These are phyloP conservation scores for Apophysomyces ossiformis DNA, from an alignment of 371 early-diverging fungal species.

Conservation along the genomic window DNA sequence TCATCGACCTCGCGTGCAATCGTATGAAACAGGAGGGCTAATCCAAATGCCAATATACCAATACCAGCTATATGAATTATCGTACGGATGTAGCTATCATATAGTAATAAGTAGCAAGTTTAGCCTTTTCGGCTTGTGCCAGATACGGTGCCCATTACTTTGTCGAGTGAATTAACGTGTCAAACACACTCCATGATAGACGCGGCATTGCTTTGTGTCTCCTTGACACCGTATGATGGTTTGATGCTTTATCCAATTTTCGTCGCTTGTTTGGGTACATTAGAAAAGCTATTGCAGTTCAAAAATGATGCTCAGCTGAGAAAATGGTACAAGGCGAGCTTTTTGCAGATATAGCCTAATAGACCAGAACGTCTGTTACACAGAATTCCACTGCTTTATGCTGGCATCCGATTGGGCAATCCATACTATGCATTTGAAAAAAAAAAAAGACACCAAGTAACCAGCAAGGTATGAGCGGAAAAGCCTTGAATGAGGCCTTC, in stretches of 20 bases:
- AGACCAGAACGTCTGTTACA: neutral
- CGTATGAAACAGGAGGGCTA: neutral
- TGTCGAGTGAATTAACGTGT: neutral
- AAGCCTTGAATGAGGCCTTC: no score
- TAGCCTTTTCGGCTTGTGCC: neutral
- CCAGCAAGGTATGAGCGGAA: no score
- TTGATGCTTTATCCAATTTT: neutral
- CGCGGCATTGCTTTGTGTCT: neutral
- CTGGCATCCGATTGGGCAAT: no score
- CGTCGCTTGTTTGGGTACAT: constrained; percentile 3
- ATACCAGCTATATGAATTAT: neutral
- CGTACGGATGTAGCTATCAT: neutral
- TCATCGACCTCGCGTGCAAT: neutral
- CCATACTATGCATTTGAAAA: no score
- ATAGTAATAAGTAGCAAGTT: neutral
- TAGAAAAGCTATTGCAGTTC: neutral
- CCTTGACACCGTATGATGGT: neutral
- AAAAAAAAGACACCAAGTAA: no score
- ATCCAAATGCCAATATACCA: neutral
- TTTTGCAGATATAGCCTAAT: neutral
- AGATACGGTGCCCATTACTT: neutral
- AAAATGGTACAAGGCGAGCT: neutral
- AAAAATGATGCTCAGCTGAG: neutral
- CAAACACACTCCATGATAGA: neutral
- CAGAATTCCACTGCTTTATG: no score